Percentiles rank a stretch among this genome's conserved stretches.
phyloP scores from a whole-genome alignment of 768 basidiomycete species.

The Clavulina sp. region DNA sequence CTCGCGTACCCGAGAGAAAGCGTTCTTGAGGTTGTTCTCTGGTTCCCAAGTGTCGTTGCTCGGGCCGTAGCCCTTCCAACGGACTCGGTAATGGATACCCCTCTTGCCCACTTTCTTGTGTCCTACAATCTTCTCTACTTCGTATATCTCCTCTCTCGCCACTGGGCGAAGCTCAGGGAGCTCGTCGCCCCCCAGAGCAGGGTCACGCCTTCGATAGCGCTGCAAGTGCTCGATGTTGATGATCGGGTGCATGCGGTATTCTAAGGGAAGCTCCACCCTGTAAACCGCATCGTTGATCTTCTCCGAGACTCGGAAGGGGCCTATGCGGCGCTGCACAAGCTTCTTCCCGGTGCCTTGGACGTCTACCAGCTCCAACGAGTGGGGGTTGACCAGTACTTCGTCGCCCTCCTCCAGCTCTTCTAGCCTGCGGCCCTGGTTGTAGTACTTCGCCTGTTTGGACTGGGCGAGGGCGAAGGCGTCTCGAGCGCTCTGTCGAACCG shows the following conservation, averaged over 20 bases:
- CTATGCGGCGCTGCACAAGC: conserved; percentile 17
- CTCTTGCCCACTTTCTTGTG: neutral
- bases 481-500: conserved; percentile 1
- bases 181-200: neutral
- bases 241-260: conserved; percentile 19
- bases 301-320: conserved; percentile 18
- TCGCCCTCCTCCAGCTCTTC: conserved; percentile 16
- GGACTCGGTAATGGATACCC: neutral
- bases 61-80: neutral
- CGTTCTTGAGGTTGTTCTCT: neutral
- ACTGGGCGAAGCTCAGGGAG: neutral
- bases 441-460: conserved; percentile 14
- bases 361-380: conserved; percentile 15
- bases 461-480: conserved; percentile 14
- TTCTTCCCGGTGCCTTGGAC: conserved; percentile 16
- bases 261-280: conserved; percentile 16
- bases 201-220: neutral
- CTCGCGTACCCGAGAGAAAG: neutral
- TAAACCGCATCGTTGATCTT: conserved; percentile 19
- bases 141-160: neutral
- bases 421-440: conserved; percentile 12
- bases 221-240: conserved; percentile 20
- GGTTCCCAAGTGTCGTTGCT: neutral
- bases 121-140: neutral
- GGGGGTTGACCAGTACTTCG: conserved; percentile 16